These are phyloP conservation scores for Ustilago trichophora DNA, from an alignment of 1,284 basidiomycete genomes.

Conservation along the genomic window DNA sequence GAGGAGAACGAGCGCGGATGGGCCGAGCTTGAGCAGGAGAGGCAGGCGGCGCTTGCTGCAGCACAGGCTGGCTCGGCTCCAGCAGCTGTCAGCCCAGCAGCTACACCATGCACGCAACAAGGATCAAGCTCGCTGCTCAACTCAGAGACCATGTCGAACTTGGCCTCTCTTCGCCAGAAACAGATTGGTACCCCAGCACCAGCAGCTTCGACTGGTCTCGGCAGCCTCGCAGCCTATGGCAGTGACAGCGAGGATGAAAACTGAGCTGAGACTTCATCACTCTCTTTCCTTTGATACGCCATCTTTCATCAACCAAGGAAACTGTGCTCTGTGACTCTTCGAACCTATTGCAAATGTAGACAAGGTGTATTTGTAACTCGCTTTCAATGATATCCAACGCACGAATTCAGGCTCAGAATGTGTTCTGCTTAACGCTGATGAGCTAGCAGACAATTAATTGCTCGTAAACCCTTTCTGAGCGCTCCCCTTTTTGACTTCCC, in stretches of 20 bases:
- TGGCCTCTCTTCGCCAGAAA: slow-evolving; percentile 34
- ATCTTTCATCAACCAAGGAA: too few species aligned
- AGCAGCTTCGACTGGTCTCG: slow-evolving; percentile 30
- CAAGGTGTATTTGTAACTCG: too few species aligned
- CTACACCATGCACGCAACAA: slow-evolving; percentile 1
- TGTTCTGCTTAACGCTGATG: too few species aligned
- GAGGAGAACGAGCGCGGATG: slow-evolving; percentile 61
- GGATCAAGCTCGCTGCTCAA: slow-evolving; percentile 28
- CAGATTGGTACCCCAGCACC: neutral
- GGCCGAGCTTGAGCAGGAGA: slow-evolving; percentile 52
- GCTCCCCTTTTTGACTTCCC: too few species aligned
- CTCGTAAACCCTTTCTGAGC: too few species aligned
- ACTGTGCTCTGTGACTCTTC: too few species aligned
- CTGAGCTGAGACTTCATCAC: slow-evolving; percentile 2
- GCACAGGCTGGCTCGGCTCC: slow-evolving; percentile 19
- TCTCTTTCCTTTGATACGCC: too few species aligned
- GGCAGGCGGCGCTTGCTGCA: too few species aligned
- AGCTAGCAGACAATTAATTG: too few species aligned
- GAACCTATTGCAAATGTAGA: too few species aligned
- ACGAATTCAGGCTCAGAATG: too few species aligned
- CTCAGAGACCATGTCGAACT: slow-evolving; percentile 44
- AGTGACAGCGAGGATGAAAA: slow-evolving; percentile 58
- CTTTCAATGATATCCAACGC: too few species aligned
- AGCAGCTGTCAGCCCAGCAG: slow-evolving; percentile 4
- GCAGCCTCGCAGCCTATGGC: slow-evolving; percentile 56